Percentiles rank a stretch among this genome's conserved stretches.
These are phyloP conservation scores for Mortierella sp. DNA, from an alignment of 371 early-diverging fungal species.

Conservation along the genomic window DNA sequence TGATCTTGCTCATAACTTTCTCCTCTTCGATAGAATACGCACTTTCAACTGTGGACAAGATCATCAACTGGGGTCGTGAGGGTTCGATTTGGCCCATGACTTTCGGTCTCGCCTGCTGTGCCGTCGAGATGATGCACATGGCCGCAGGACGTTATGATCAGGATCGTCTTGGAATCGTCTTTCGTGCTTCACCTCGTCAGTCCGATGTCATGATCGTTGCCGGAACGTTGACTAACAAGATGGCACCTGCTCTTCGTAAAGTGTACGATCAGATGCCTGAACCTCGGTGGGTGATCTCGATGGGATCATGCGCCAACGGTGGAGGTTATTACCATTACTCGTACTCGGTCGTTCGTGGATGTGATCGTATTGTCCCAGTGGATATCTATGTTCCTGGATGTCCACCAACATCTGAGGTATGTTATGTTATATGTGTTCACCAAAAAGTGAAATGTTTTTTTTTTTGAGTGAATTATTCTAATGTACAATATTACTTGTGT, in stretches of 20 bases:
- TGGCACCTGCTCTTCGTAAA: constrained; percentile 97
- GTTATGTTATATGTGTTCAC: too few relatives aligned
- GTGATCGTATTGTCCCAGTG: constrained; percentile 97
- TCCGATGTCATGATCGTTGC: constrained; percentile 99
- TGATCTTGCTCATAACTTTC: not conserved
- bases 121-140: constrained; percentile 98
- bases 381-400: constrained; percentile 98
- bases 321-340: constrained; percentile 99
- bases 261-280: constrained; percentile 98
- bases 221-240: constrained; percentile 97
- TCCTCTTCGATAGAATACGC: constrained; percentile 69
- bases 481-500: too few relatives aligned
- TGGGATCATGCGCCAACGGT: constrained; percentile 99
- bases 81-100: constrained; percentile 98
- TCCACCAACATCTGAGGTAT: constrained; percentile 95
- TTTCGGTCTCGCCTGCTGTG: constrained; percentile 98
- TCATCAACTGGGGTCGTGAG: constrained; percentile 95
- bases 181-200: constrained; percentile 98
- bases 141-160: constrained; percentile 97
- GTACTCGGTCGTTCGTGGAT: constrained; percentile 95
- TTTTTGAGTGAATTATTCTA: too few relatives aligned
- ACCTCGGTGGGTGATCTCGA: constrained; percentile 98
- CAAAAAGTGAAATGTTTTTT: too few relatives aligned
- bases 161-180: constrained; percentile 97
- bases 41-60: constrained; percentile 88